Evolutionary conservation across 495 filamentous ascomycete species (phyloP).

Genomic region (Sordaria brevicollis): DNA sequence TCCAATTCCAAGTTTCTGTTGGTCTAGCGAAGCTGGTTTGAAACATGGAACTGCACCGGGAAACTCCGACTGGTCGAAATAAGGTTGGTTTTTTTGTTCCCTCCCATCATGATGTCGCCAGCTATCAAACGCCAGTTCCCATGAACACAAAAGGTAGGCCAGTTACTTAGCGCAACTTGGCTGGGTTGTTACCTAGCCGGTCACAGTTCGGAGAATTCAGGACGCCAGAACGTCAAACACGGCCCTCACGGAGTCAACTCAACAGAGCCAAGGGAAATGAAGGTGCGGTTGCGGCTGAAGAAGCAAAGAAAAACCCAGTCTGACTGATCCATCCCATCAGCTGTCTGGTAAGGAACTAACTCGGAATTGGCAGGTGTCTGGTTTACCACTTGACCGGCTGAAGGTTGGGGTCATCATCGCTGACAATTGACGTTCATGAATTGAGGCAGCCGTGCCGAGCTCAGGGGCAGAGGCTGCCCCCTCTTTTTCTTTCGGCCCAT

Average conservation of each 20-base stretch:
- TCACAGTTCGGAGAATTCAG: neutral
- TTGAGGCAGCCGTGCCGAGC: neutral
- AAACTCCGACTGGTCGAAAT: neutral
- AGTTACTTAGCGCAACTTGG: neutral
- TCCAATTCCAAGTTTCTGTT: slow-evolving; percentile 2
- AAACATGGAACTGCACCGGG: neutral
- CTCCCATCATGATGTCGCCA: neutral
- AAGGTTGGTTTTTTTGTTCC: neutral
- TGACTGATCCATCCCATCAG: neutral
- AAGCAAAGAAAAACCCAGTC: neutral
- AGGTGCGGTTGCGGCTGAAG: neutral
- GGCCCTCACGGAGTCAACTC: neutral
- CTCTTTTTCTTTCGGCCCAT: neutral
- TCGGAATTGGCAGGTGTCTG: neutral
- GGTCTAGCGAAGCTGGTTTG: neutral
- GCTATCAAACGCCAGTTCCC: neutral
- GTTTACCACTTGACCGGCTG: neutral
- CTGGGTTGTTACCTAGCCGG: neutral
- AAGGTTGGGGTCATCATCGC: neutral
- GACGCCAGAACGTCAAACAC: neutral
- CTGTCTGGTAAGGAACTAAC: neutral
- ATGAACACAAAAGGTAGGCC: neutral
- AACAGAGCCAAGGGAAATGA: neutral
- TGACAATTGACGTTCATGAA: neutral
- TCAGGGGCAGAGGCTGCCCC: neutral